These are phyloP conservation scores for Tetrahymena malaccensis DNA, from an alignment of 73 alveolate genomes.

Conservation along the genomic window DNA sequence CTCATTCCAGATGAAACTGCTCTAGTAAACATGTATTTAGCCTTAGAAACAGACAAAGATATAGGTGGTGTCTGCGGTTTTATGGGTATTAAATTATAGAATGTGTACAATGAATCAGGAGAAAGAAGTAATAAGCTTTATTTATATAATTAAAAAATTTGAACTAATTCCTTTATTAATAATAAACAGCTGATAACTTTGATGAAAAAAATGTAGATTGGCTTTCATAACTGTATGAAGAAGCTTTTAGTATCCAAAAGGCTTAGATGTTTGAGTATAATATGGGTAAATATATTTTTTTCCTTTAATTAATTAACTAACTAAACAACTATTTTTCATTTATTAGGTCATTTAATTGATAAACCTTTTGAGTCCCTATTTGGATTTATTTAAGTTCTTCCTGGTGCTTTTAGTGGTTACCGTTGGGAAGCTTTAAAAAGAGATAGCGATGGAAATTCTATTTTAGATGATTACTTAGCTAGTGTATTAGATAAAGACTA, in stretches of 20 bases:
- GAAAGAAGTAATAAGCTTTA: background rate
- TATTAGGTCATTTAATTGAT: background rate
- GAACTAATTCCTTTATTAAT: background rate
- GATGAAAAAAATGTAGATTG: conserved; percentile 37
- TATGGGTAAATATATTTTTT: background rate
- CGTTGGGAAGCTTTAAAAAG: conserved; percentile 28
- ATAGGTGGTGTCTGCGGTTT: conserved; percentile 44
- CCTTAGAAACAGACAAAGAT: conserved; percentile 30
- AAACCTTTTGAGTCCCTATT: conserved; percentile 5
- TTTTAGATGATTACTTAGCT: background rate
- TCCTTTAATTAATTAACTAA: no score
- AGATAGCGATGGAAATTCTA: background rate
- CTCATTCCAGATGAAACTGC: conserved; percentile 21
- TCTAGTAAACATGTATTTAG: background rate
- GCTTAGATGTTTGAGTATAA: conserved; percentile 38
- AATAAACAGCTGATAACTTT: conserved; percentile 38
- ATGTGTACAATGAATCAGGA: background rate
- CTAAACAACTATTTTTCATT: no score
- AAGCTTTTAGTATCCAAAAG: background rate
- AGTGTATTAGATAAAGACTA: background rate
- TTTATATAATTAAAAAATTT: background rate
- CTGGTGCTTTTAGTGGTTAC: conserved; percentile 32
- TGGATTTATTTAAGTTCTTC: conserved; percentile 13
- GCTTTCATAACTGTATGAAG: conserved; percentile 2
- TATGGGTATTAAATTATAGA: conserved; percentile 16